Evolutionary conservation across 352 stramenopile genomes (phyloP).

Genomic region (Globisporangium parvum): DNA sequence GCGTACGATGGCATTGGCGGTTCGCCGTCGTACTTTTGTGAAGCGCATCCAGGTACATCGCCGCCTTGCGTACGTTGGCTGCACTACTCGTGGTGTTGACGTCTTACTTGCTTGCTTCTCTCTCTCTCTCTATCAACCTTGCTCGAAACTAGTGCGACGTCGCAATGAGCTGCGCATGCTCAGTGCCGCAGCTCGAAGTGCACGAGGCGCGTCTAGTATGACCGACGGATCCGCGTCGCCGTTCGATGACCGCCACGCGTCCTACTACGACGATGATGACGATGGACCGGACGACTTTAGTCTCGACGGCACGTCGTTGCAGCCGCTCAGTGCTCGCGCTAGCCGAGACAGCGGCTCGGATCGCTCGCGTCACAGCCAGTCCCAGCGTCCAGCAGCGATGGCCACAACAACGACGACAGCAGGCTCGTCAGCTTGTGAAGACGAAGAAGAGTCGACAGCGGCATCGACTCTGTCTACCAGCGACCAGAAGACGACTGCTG

Average conservation of each 20-base stretch:
- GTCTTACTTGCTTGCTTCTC: neutral
- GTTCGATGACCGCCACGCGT: constrained; percentile 2
- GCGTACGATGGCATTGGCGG: constrained; percentile 76
- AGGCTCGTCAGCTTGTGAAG: constrained; percentile 3
- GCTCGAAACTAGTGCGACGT: neutral
- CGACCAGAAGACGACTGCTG: neutral
- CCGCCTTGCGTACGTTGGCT: neutral
- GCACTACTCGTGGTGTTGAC: neutral
- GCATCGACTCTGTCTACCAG: neutral
- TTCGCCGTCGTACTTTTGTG: constrained; percentile 75
- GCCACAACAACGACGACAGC: constrained; percentile 3
- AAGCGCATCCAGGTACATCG: constrained; percentile 34
- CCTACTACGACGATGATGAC: constrained; percentile 10
- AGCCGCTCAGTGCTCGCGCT: neutral
- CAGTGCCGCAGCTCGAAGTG: neutral
- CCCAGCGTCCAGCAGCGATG: neutral
- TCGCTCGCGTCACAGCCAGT: neutral
- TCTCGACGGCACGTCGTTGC: constrained; percentile 7
- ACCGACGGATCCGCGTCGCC: neutral
- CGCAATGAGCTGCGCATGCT: constrained; percentile 5
- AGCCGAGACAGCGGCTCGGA: neutral
- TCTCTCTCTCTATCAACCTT: neutral
- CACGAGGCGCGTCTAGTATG: neutral
- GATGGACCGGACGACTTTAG: constrained; percentile 15
- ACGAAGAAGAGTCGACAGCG: neutral